Evolutionary conservation across 352 stramenopile genomes (phyloP).

Genomic region (Thalassiosira ordinaria): DNA sequence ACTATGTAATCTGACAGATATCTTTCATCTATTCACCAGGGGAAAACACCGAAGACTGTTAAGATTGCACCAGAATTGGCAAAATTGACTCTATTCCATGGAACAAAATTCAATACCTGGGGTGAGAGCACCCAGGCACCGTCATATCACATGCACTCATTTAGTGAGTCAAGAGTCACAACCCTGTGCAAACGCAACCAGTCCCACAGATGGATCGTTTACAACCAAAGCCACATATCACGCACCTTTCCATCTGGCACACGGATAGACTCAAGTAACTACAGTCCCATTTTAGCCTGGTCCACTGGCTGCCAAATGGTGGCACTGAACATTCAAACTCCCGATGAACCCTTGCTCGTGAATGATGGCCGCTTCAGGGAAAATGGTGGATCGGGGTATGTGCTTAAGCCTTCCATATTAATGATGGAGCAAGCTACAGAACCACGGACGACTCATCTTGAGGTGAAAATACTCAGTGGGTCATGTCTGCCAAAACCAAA

Average conservation of each 20-base stretch:
- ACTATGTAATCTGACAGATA: not conserved
- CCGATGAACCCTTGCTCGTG: conserved; percentile 79
- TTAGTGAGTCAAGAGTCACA: conserved; percentile 81
- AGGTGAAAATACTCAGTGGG: conserved; percentile 78
- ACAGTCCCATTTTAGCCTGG: conserved; percentile 88
- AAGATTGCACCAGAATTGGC: conserved; percentile 74
- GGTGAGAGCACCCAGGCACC: conserved; percentile 59
- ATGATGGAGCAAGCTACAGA: conserved; percentile 59
- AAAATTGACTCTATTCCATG: conserved; percentile 78
- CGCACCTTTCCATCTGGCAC: conserved; percentile 88
- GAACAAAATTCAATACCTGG: conserved; percentile 72
- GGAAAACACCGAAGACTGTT: conserved; percentile 32
- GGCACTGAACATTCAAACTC: conserved; percentile 91
- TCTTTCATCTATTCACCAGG: conserved; percentile 15
- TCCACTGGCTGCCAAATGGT: conserved; percentile 89
- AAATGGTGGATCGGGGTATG: conserved; percentile 89
- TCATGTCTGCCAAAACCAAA: conserved; percentile 82
- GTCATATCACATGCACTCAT: conserved; percentile 83
- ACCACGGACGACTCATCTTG: conserved; percentile 58
- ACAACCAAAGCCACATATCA: conserved; percentile 87
- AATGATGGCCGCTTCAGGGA: conserved; percentile 90
- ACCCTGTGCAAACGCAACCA: conserved; percentile 52
- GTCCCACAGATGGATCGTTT: conserved; percentile 70
- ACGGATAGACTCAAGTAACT: conserved; percentile 90
- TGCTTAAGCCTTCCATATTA: conserved; percentile 87